Conservation (phyloP, 108 stramenopile species). For the Nitzschia palea region DNA sequence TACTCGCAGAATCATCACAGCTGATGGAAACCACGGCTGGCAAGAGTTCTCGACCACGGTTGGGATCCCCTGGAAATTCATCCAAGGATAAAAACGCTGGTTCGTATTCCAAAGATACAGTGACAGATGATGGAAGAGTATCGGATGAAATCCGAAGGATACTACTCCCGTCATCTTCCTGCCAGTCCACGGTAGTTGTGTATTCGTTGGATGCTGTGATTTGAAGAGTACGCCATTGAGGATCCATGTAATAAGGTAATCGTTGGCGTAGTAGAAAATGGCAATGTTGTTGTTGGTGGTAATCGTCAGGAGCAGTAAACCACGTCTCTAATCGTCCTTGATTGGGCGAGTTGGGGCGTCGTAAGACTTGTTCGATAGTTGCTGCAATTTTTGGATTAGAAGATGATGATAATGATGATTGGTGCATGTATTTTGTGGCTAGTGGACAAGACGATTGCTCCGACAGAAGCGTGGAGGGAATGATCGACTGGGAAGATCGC, state of each 20-base stretch:
- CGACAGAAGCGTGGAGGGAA: not conserved
- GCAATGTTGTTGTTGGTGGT: not conserved
- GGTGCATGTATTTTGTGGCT: not conserved
- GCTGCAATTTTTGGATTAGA: not conserved
- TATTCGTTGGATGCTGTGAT: not conserved
- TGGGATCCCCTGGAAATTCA: slow-evolving; percentile 82
- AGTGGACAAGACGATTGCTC: not conserved
- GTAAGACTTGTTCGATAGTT: slow-evolving; percentile 23
- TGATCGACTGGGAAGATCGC: not conserved
- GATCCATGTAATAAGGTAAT: slow-evolving; percentile 20
- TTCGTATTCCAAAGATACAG: slow-evolving; percentile 62
- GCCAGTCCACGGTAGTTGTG: slow-evolving; percentile 22
- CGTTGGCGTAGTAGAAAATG: slow-evolving; percentile 22
- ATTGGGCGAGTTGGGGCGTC: slow-evolving; percentile 18
- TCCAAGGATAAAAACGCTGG: slow-evolving; percentile 73
- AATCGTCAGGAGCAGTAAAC: not conserved
- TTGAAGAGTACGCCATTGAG: slow-evolving; percentile 26
- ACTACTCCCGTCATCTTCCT: slow-evolving; percentile 3
- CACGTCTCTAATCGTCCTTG: slow-evolving; percentile 32
- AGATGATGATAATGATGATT: not conserved
- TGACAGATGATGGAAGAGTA: slow-evolving; percentile 40
- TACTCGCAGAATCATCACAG: slow-evolving; percentile 4
- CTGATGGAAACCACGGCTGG: slow-evolving; percentile 57
- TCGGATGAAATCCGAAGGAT: slow-evolving; percentile 3
- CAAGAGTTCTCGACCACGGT: slow-evolving; percentile 72